phyloP scores from a whole-genome alignment of 371 early-diverging fungal genomes.

The Apophysomyces variabilis region DNA sequence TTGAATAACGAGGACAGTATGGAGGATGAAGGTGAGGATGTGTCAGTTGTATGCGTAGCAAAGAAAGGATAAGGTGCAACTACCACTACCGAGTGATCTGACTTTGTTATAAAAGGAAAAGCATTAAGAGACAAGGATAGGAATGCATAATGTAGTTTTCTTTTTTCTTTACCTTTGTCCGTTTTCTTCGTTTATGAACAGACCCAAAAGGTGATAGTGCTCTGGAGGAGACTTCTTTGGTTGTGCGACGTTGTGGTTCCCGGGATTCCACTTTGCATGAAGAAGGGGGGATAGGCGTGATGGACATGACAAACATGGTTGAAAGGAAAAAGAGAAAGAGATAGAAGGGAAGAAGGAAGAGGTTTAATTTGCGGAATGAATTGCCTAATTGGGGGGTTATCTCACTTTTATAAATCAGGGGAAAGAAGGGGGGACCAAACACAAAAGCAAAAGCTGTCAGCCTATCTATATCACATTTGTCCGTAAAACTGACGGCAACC shows the following conservation, averaged over 20 bases:
- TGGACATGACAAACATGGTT: background rate
- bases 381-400: too few species aligned
- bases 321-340: background rate
- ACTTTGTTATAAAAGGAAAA: conserved; percentile 1
- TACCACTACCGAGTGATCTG: background rate
- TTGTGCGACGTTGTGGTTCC: conserved; percentile 13
- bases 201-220: conserved; percentile 33
- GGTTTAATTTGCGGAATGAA: too few species aligned
- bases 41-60: background rate
- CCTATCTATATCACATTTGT: too few species aligned
- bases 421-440: too few species aligned
- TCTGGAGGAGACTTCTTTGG: conserved; percentile 15
- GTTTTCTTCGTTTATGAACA: conserved; percentile 30
- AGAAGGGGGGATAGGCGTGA: background rate
- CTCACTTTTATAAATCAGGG: too few species aligned
- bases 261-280: conserved; percentile 6
- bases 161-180: conserved; percentile 20
- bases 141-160: background rate
- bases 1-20: conserved; percentile 14
- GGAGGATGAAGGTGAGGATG: background rate
- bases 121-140: conserved; percentile 17
- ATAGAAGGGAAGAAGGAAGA: conserved; percentile 4
- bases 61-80: conserved; percentile 31
- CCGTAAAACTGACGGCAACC: too few species aligned
- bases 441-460: too few species aligned